Evolutionary conservation across 495 filamentous ascomycete species (phyloP).

Genomic region (Tuber magnatum): DNA sequence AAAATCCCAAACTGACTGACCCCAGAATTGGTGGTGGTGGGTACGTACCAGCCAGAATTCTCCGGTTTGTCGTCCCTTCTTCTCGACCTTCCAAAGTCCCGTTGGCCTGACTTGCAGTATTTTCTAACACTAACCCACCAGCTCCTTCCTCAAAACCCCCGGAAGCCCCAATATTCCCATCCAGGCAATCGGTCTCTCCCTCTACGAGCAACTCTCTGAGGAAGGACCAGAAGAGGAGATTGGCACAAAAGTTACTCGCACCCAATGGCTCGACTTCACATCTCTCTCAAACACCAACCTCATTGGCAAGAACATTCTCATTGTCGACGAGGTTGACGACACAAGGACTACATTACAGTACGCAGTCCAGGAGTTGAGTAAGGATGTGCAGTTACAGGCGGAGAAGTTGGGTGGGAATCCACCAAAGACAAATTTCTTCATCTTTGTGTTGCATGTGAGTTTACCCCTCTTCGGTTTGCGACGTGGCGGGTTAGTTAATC

Average conservation of each 20-base stretch:
- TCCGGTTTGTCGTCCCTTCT: constrained; percentile 48
- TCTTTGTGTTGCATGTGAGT: constrained; percentile 93
- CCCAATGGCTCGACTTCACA: constrained; percentile 93
- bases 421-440: constrained; percentile 75
- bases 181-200: constrained; percentile 94
- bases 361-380: constrained; percentile 88
- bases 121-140: background rate
- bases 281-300: constrained; percentile 78
- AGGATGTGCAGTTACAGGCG: constrained; percentile 82
- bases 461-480: background rate
- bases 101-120: constrained; percentile 4
- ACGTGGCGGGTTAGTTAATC: constrained; percentile 9
- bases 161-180: constrained; percentile 93
- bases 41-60: constrained; percentile 93
- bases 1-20: constrained; percentile 6
- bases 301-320: constrained; percentile 93
- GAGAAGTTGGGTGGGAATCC: constrained; percentile 59
- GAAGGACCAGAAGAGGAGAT: constrained; percentile 51
- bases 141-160: constrained; percentile 86
- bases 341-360: constrained; percentile 96
- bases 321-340: constrained; percentile 98
- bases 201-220: constrained; percentile 77
- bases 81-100: background rate
- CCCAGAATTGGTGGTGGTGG: constrained; percentile 80
- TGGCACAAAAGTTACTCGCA: constrained; percentile 91